Evolutionary conservation across 2,329 filamentous ascomycete genomes (phyloP), one percentile per base, ranked within the genome.

Genomic region (Ambrosiella xylebori): DNA sequence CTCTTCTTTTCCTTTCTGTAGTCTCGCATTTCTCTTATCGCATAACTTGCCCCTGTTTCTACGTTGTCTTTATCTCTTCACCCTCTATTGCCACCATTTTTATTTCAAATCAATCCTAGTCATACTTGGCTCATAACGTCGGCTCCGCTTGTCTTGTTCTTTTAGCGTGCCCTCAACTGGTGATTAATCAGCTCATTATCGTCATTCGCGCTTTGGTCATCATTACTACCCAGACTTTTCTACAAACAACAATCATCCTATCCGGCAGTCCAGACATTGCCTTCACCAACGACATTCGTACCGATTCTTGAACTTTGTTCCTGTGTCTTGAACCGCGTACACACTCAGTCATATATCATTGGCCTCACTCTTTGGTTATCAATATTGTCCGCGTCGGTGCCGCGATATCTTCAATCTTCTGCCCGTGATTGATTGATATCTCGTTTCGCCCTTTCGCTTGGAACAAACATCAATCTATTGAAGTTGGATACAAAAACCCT

Each of bases 101-200:
- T 47, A 47, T 47, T 47, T 47, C 13, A 47, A 47, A 47, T 47
- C 11, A 47, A 13, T 13, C 44, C 44, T 2, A 47, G 9, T 47
- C 19, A 15, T 8, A 15, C 44, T 47, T 8, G n/a, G 2, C 44
- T 47, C 9, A 17, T 27, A 27, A 27, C 27, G 3, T 27, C 44
- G 8, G 44, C 44, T 13, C 19, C 19, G 2, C 44, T 47, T 15
- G 44, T 19, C 37, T 54, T 49, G 37, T 59, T 53, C 44, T 59
- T 53, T 57, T 61, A 61, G 57, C 58, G 54, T 44, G 57, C 62
- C 19, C 44, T 61, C 58, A 61, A 61, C 60, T 63, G 36, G 49
- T 44, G 52, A 47, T 40, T 45, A 15, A 54, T 61, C 44, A 47
- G 44, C 44, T 17, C 44, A 47, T 17, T 47, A 15, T 47, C 44